phyloP scores from a whole-genome alignment of 208 protist species.

The Crithidia acanthocephali region DNA sequence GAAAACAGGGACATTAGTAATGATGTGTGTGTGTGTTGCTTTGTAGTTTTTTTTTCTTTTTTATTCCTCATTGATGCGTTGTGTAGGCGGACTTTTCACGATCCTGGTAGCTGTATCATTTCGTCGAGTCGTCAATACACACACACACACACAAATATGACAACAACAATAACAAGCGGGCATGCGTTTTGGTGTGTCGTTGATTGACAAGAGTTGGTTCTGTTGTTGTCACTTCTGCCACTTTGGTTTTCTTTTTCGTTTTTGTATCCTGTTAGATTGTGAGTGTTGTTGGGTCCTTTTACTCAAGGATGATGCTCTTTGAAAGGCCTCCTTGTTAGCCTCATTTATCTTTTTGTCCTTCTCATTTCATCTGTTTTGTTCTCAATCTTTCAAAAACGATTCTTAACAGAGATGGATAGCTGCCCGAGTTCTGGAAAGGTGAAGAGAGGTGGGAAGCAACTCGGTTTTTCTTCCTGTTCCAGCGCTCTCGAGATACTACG shows the following conservation, averaged over 20 bases:
- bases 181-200: background rate
- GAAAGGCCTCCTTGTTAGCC: too few relatives aligned
- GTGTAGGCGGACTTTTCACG: background rate
- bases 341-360: too few relatives aligned
- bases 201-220: background rate
- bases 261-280: background rate
- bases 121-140: background rate
- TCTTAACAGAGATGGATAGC: too few relatives aligned
- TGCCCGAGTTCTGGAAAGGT: too few relatives aligned
- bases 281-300: too few relatives aligned
- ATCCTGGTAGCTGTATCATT: background rate
- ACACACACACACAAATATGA: background rate
- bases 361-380: too few relatives aligned
- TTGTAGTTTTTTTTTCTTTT: background rate
- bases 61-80: background rate
- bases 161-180: background rate
- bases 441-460: too few relatives aligned
- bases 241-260: background rate
- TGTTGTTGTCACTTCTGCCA: background rate
- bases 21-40: background rate
- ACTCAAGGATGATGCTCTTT: too few relatives aligned
- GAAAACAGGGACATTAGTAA: too few relatives aligned
- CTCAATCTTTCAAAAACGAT: too few relatives aligned
- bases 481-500: too few relatives aligned
- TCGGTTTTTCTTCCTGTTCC: too few relatives aligned